These are phyloP conservation scores for Harringtonia aguacate DNA, from an alignment of 2,329 filamentous ascomycete genomes.

Conservation along the genomic window DNA sequence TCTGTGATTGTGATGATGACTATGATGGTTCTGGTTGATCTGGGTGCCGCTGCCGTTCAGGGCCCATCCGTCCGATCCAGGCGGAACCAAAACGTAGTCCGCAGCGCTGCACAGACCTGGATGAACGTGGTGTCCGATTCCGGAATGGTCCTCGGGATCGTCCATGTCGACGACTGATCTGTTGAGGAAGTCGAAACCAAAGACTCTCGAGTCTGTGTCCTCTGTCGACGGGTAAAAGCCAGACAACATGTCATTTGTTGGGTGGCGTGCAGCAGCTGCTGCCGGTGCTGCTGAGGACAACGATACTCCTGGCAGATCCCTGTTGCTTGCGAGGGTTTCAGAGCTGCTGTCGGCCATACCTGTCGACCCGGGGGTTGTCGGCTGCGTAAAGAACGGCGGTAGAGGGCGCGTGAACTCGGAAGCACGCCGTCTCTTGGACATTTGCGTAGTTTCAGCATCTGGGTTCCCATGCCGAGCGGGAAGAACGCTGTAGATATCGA, in stretches of 20 bases:
- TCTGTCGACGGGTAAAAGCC: slow-evolving; percentile 12
- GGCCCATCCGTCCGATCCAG: slow-evolving; percentile 18
- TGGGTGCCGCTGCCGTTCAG: slow-evolving; percentile 11
- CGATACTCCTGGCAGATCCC: too few species aligned
- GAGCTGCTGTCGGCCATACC: not conserved
- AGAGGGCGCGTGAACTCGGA: slow-evolving; percentile 20
- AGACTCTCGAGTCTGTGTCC: not conserved
- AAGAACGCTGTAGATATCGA: slow-evolving; percentile 13
- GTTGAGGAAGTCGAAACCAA: slow-evolving; percentile 19
- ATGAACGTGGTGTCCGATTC: not conserved
- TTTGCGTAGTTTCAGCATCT: slow-evolving; percentile 15
- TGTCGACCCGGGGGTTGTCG: slow-evolving; percentile 11
- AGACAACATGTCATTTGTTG: slow-evolving; percentile 15
- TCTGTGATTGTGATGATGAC: not conserved
- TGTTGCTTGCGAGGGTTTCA: too few species aligned
- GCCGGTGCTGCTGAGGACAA: not conserved
- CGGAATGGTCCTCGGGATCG: slow-evolving; percentile 12
- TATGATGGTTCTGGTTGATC: slow-evolving; percentile 1
- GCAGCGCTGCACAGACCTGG: slow-evolving; percentile 1
- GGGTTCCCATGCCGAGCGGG: slow-evolving; percentile 21
- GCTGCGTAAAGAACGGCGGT: slow-evolving; percentile 18
- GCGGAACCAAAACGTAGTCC: slow-evolving; percentile 16
- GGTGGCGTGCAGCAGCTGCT: slow-evolving; percentile 5
- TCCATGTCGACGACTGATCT: slow-evolving; percentile 17
- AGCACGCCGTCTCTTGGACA: slow-evolving; percentile 20